Conservation (phyloP, 345 rosid genomes). For the Salix dunnii region DNA sequence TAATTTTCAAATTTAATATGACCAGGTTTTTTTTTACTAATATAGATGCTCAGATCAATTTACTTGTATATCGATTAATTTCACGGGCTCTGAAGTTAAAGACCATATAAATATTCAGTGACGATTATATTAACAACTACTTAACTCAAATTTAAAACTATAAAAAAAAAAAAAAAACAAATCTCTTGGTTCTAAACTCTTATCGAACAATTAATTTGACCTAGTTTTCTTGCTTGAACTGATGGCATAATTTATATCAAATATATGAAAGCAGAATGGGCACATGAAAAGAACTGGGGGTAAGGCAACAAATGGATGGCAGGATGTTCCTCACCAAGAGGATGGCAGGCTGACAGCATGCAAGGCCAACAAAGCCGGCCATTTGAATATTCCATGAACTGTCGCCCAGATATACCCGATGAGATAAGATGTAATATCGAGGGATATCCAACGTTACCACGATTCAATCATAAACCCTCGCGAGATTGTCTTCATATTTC, state of each 20-base stretch:
- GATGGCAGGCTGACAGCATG: background rate
- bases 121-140: too few species aligned
- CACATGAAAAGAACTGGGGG: background rate
- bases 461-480: background rate
- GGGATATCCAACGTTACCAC: background rate
- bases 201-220: background rate
- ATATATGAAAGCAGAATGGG: background rate
- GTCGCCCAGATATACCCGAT: background rate
- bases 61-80: too few species aligned
- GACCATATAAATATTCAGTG: too few species aligned
- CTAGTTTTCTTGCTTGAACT: background rate
- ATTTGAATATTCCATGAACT: background rate
- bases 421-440: background rate
- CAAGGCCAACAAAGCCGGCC: background rate
- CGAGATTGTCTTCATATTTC: background rate
- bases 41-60: accelerated
- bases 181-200: too few species aligned
- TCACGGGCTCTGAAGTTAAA: too few species aligned
- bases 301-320: background rate
- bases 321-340: background rate
- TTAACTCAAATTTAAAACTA: too few species aligned
- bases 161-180: too few species aligned
- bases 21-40: background rate
- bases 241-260: background rate
- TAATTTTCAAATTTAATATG: background rate